phyloP scores from a whole-genome alignment of 23 red algal species.

The Rhodosorus marinus region DNA sequence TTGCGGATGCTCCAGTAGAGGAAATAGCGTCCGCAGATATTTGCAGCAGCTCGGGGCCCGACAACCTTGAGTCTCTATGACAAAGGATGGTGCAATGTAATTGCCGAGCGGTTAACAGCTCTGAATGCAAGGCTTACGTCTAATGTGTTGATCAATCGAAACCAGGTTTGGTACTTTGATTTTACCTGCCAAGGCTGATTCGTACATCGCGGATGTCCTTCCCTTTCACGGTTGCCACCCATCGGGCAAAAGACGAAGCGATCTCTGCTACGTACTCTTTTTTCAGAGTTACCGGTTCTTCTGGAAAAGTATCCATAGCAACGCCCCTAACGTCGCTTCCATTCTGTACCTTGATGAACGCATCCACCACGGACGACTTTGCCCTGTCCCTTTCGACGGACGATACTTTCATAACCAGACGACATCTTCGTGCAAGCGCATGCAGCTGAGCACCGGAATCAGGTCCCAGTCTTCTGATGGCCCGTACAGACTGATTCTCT shows the following conservation, averaged over 20 bases:
- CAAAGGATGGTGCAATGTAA: too few species aligned
- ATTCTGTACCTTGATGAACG: conserved; percentile 38
- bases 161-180: too few species aligned
- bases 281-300: conserved; percentile 34
- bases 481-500: too few species aligned
- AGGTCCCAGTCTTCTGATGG: too few species aligned
- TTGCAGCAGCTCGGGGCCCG: conserved; percentile 15
- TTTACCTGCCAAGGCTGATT: conserved; percentile 20
- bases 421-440: too few species aligned
- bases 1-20: conserved; percentile 9
- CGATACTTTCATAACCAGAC: too few species aligned
- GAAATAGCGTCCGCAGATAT: conserved; percentile 21
- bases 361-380: too few species aligned
- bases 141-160: too few species aligned
- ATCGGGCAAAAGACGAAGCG: conserved; percentile 29
- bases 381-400: too few species aligned
- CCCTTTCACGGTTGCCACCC: not conserved
- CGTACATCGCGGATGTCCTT: conserved; percentile 1
- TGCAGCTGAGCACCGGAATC: too few species aligned
- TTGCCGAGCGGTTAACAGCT: not conserved
- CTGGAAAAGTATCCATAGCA: conserved; percentile 4
- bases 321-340: conserved; percentile 79
- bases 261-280: conserved; percentile 31
- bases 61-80: conserved; percentile 60
- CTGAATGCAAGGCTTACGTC: not conserved